These are phyloP conservation scores for Podaxis mareebaensis DNA, from an alignment of 768 basidiomycete species.

Conservation along the genomic window DNA sequence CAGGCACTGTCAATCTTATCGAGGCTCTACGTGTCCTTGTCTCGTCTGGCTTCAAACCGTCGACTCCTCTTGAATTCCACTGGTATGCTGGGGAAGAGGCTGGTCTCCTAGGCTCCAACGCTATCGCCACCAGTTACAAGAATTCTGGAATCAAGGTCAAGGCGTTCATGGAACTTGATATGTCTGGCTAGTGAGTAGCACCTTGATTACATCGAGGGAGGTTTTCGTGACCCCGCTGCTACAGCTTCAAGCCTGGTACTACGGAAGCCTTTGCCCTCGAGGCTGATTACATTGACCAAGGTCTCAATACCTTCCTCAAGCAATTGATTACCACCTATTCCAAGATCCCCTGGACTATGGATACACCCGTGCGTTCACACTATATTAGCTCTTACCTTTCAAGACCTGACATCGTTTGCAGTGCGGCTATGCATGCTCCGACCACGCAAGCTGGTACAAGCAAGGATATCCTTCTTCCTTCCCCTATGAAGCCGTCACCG, in stretches of 20 bases:
- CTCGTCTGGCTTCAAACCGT: constrained; percentile 37
- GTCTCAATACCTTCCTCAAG: constrained; percentile 48
- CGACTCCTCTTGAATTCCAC: constrained; percentile 46
- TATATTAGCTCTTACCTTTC: not conserved
- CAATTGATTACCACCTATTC: constrained; percentile 36
- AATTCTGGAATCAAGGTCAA: constrained; percentile 42
- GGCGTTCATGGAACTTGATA: constrained; percentile 51
- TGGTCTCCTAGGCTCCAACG: constrained; percentile 52
- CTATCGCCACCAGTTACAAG: constrained; percentile 52
- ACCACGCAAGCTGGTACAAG: constrained; percentile 48
- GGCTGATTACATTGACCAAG: constrained; percentile 39
- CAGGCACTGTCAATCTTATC: constrained; percentile 43
- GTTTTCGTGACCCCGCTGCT: not conserved
- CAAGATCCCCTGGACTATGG: constrained; percentile 37
- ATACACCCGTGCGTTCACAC: constrained; percentile 32
- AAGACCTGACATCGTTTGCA: constrained; percentile 16
- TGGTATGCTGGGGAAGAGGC: constrained; percentile 49
- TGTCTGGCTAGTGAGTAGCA: constrained; percentile 35
- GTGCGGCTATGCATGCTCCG: constrained; percentile 45
- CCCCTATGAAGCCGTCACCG: constrained; percentile 45
- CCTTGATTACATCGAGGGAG: not conserved
- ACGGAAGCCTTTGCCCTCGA: constrained; percentile 40
- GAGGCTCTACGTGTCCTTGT: constrained; percentile 43
- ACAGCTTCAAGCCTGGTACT: constrained; percentile 48
- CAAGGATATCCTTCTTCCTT: constrained; percentile 40